Percentiles rank a stretch among this genome's conserved stretches.
phyloP scores from a whole-genome alignment of 1,284 basidiomycete species.

The Fomitopsis betulina region DNA sequence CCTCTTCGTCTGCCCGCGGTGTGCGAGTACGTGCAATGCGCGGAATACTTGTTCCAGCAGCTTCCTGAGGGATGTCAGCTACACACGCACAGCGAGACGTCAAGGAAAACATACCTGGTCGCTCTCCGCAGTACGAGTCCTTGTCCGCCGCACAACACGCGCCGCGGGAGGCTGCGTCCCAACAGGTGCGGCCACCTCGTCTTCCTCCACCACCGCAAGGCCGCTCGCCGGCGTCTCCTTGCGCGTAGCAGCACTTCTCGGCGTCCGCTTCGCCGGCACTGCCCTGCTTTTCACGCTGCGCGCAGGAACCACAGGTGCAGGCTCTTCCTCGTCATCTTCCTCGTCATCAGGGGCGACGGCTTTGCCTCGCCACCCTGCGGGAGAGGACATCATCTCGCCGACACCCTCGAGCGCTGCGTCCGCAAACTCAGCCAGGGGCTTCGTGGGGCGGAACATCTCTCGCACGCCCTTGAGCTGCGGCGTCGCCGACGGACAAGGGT shows the following conservation, averaged over 20 bases:
- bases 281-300: conserved; percentile 11
- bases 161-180: conserved; percentile 11
- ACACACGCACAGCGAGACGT: not conserved
- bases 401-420: conserved; percentile 30
- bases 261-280: conserved; percentile 12
- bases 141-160: conserved; percentile 6
- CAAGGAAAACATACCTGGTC: not conserved
- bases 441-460: conserved; percentile 25
- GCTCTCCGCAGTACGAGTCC: conserved; percentile 7
- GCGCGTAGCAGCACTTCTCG: conserved; percentile 10
- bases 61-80: not conserved
- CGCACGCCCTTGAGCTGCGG: conserved; percentile 33
- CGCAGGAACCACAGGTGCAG: not conserved
- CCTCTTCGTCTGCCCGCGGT: not conserved
- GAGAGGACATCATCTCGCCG: conserved; percentile 31
- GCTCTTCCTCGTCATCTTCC: conserved; percentile 6
- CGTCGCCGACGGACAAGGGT: conserved; percentile 18
- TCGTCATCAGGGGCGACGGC: conserved; percentile 4
- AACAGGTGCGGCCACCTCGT: not conserved
- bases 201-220: not conserved
- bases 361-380: conserved; percentile 17
- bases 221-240: not conserved
- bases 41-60: not conserved
- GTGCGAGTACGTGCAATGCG: not conserved
- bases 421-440: not conserved